Base-by-base conservation (phyloP, 768 basidiomycete species). In the Panaeolus papilionaceus region DNA sequence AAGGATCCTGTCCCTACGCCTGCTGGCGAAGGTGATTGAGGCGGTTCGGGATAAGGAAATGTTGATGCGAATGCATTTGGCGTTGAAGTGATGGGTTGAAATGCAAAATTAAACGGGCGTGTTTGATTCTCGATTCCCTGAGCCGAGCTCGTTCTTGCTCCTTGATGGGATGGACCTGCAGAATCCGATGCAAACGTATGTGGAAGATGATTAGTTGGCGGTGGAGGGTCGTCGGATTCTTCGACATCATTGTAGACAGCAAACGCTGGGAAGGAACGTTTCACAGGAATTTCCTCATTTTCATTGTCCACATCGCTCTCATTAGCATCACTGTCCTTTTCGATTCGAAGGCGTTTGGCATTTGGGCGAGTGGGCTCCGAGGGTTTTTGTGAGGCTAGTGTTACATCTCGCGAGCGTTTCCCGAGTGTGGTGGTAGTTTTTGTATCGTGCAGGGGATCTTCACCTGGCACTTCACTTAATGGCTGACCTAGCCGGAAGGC, bases 371-470 rank as follows among this genome's bases (percentile, higher is more conserved):
- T 65, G 20, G 81, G 54, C 14, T 58, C 54, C 1, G 33, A 37
- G 3, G 33, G 33, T 16, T 58, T 58, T 16, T 58, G 54, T 4
- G 54, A 58, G 54, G 54, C 10, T 37, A 28, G 12, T 9, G 80
- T 77, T 2, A 86, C 80, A 69, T 87, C 87, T 68, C 91, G 82
- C 63, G 82, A 84, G 39, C 89, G 86, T 74, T 92, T 93, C n/a
- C 92, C 91, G 18, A 92, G 81, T 38, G 82, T 79, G 23, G 78
- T 83, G 49, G 82, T 80, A 3, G 84, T 77, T 14, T 14, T 37
- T 28, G 54, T 33, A 23, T 58, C 54, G 14, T 33, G 33, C 28
- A 37, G 10, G 7, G 54, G 26, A 16, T 51, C 49, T 28, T 51
- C 3, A 11, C 26, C 54, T 33, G 20, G 14, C 16, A 49, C 42